Base-by-base conservation (phyloP, 31 red algal genomes). In the Asparagopsis taxiformis region DNA sequence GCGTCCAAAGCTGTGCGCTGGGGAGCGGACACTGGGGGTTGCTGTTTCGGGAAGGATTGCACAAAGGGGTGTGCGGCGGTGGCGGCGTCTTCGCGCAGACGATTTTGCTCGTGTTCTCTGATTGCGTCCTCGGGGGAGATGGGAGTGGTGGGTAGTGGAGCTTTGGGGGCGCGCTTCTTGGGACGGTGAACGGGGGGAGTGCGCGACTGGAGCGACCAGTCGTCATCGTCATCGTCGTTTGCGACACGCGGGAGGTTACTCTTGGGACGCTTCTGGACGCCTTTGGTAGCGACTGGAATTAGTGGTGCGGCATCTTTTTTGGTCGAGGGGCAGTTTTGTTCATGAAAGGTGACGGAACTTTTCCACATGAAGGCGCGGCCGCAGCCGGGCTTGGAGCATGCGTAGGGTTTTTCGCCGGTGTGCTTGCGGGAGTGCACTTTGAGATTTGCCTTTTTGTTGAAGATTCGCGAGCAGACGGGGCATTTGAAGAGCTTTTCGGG, bases 401-500 rank as follows among this genome's bases (percentile, higher is more conserved):
- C 77, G 62, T 85, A 93, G 15, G 90, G 90, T 41, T 80, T 84
- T 55, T 93, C 90, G 36, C 90, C 90, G 8, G 79, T 93, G 80
- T 93, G 90, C 50, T 80, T 90, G 10, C 90, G 82, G 17, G 70
- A 72, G 73, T 93, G 90, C 17, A 90, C 76, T 43, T 77, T 79
- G 55, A 81, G 70, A 57, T 90, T 90, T 51, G 86, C 86, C 67
- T 90, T 90, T 43, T 90, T 90, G 65, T 77, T 79, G 65, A 79
- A 90, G 63, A 79, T 59, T 9, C 74, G 86, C 6, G 29, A 9
- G 31, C 86, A 90, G 24, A 51, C 68, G 22, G 68, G 66, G 44
- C 86, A 90, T 25, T 43, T 53, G 66, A 80, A 90, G 13, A 43
- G 53, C 67, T 84, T 84, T 55, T 72, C 68, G 28, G 37, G n/a